phyloP scores from a whole-genome alignment of 352 stramenopile genomes.

The Phytophthora agathidicida region DNA sequence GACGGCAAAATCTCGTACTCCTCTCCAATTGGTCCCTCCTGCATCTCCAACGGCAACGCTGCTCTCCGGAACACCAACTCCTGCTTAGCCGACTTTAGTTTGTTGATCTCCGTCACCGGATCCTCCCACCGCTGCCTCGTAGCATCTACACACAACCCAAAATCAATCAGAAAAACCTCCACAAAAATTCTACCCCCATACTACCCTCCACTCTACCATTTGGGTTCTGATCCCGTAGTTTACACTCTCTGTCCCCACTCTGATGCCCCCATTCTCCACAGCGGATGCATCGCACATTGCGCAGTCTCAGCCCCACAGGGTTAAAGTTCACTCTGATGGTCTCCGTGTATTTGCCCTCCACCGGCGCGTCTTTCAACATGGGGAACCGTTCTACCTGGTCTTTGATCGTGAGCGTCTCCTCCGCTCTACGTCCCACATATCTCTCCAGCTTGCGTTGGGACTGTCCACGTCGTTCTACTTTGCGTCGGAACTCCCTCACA shows the following conservation, averaged over 20 bases:
- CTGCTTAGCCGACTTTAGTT: constrained; percentile 60
- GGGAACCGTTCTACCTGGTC: constrained; percentile 89
- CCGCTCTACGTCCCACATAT: constrained; percentile 68
- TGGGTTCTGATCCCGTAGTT: constrained; percentile 73
- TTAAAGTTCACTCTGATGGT: constrained; percentile 90
- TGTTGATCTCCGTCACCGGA: constrained; percentile 71
- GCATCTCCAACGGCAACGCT: constrained; percentile 78
- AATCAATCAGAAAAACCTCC: neutral
- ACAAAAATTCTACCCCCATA: neutral
- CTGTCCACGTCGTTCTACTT: constrained; percentile 50
- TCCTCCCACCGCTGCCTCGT: constrained; percentile 73
- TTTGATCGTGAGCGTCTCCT: constrained; percentile 81
- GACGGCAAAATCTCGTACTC: constrained; percentile 77
- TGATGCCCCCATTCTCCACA: constrained; percentile 86
- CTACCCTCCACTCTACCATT: constrained; percentile 41
- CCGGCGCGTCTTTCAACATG: constrained; percentile 88
- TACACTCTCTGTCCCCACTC: constrained; percentile 85
- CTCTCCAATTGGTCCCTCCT: constrained; percentile 27
- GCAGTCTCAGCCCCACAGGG: constrained; percentile 79
- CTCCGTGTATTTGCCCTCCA: constrained; percentile 85
- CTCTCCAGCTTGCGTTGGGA: constrained; percentile 68
- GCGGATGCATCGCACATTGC: constrained; percentile 85
- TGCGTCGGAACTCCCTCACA: constrained; percentile 67
- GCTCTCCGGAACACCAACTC: constrained; percentile 60
- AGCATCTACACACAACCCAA: constrained; percentile 59